Evolutionary conservation across 768 basidiomycete genomes (phyloP), one percentile per base, ranked within the genome.

Genomic region (Boletus sp.): DNA sequence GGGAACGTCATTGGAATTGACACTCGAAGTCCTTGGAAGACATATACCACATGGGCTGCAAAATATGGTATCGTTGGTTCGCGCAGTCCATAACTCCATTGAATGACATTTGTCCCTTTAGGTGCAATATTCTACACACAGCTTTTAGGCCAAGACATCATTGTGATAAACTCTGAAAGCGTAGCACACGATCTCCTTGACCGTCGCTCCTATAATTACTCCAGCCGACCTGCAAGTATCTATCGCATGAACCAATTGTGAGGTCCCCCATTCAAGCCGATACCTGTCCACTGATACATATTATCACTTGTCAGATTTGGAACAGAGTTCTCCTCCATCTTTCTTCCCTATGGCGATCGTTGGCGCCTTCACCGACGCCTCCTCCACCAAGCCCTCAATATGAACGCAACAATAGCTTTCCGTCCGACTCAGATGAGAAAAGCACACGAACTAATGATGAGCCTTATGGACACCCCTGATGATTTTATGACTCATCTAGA

Each of bases 361-460:
- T 68, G 64, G 64, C 57, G 59, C 27, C 54, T 56, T 43, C 63
- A 47, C 14, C 52, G 72, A 33, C 58, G 67, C 33, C 53, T 74
- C 10, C 69, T 68, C 40, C 73, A 76, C 25, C 72, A 74, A 38
- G 59, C 62, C 21, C 70, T 75, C 60, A 58, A 60, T 27, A 58
- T 56, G 13, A 62, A 65, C 37, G 65, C 64, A 2, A 49, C 61
- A n/a, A 8, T 47, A 6, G 32, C 58, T 13, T 74, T 70, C 50
- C 61, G 56, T 30, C 67, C 70, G 7, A 57, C 69, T 14, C 74
- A 75, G 46, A 58, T 59, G 19, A 56, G 56, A 32, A 71, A 70
- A 50, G 58, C 62, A 7, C 61, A 64, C 19, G 62, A 62, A 8
- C 48, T 75, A 32, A 54, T 74, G 5, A 51, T 51, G 14, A 61